Conservation (phyloP, 129 eudicot species). For the Erigeron canadensis region DNA sequence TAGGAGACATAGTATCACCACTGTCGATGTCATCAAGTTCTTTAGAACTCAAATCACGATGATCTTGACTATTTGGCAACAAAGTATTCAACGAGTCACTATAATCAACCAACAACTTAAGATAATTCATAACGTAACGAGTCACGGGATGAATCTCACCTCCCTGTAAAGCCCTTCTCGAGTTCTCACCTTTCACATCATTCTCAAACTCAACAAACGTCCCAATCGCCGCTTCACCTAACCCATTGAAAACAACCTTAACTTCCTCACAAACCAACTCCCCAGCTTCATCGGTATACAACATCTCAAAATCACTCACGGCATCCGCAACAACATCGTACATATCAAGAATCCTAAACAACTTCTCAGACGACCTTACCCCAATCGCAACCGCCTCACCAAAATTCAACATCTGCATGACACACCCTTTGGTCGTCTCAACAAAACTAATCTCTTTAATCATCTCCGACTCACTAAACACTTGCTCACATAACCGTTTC, state of each 20-base stretch:
- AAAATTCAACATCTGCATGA: constrained; percentile 95
- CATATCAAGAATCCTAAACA: constrained; percentile 89
- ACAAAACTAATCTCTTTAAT: constrained; percentile 78
- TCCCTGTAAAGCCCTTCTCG: constrained; percentile 55
- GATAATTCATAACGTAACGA: constrained; percentile 91
- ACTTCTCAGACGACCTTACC: constrained; percentile 73
- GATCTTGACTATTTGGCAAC: constrained; percentile 36
- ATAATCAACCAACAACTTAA: constrained; percentile 79
- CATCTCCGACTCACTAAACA: constrained; percentile 63
- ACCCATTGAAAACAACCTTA: constrained; percentile 64
- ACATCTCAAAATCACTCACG: constrained; percentile 51
- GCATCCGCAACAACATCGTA: constrained; percentile 69
- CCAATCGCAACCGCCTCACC: constrained; percentile 92
- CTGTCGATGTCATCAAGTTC: constrained; percentile 37
- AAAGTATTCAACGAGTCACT: constrained; percentile 61
- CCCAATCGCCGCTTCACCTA: constrained; percentile 86
- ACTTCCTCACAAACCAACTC: constrained; percentile 77
- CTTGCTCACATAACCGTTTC: constrained; percentile 67
- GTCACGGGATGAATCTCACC: constrained; percentile 90
- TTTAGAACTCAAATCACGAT: constrained; percentile 19
- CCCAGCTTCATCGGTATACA: constrained; percentile 75
- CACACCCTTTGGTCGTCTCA: constrained; percentile 88
- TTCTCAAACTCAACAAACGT: constrained; percentile 90
- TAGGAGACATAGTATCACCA: constrained; percentile 48
- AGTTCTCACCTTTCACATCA: constrained; percentile 79